Evolutionary conservation across 1,139 yeast species (phyloP).

Genomic region (Candida sp.): DNA sequence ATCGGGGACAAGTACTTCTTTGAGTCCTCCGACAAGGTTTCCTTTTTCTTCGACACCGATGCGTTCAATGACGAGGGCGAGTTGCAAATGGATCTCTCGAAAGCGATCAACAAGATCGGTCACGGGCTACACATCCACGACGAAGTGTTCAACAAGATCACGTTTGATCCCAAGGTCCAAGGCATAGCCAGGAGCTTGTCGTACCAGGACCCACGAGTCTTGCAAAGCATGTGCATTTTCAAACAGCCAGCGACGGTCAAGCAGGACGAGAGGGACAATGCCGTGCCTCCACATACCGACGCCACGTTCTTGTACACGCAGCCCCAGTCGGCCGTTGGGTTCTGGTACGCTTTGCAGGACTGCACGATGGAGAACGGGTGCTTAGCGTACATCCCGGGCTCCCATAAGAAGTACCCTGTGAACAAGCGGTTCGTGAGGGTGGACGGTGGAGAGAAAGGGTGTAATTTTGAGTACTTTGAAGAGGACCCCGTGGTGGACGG

Average conservation of each 20-base stretch:
- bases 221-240: conserved; percentile 82
- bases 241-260: conserved; percentile 58
- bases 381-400: conserved; percentile 72
- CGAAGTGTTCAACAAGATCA: conserved; percentile 47
- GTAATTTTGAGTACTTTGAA: conserved; percentile 45
- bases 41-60: conserved; percentile 74
- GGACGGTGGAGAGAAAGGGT: conserved; percentile 53
- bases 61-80: conserved; percentile 61
- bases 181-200: conserved; percentile 57
- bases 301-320: conserved; percentile 74
- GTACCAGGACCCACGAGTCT: conserved; percentile 67
- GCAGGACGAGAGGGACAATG: conserved; percentile 53
- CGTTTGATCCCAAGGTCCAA: conserved; percentile 55
- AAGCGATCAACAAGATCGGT: conserved; percentile 78
- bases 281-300: conserved; percentile 83
- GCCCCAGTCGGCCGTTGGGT: conserved; percentile 77
- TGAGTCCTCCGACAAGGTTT: conserved; percentile 69
- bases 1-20: conserved; percentile 78
- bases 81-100: conserved; percentile 54
- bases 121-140: conserved; percentile 73
- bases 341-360: conserved; percentile 84
- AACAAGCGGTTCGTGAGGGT: conserved; percentile 68
- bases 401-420: conserved; percentile 63
- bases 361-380: conserved; percentile 75
- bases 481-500: conserved; percentile 24